phyloP scores from a whole-genome alignment of 495 filamentous ascomycete genomes.

The Choiromyces venosus region DNA sequence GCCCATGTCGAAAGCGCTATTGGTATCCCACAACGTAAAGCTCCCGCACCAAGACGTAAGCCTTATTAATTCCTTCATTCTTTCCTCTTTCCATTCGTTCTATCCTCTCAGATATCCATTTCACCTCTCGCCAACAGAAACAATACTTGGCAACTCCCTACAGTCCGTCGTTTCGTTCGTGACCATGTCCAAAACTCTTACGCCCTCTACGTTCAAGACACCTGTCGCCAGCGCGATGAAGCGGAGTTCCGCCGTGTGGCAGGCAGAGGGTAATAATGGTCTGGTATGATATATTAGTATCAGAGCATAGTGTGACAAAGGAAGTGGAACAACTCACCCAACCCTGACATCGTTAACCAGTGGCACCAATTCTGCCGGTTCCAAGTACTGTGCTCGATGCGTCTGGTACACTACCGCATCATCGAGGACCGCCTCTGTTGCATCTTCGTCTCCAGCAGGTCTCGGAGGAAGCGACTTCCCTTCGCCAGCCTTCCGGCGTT shows the following conservation, averaged over 20 bases:
- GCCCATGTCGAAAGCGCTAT: neutral
- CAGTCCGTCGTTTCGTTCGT: conserved; percentile 57
- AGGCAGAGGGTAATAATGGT: conserved; percentile 68
- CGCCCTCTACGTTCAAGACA: conserved; percentile 68
- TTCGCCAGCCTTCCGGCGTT: conserved; percentile 62
- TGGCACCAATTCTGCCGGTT: conserved; percentile 68
- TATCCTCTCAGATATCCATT: neutral
- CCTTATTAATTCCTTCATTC: neutral
- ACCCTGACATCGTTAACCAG: conserved; percentile 77
- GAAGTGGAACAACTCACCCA: conserved; percentile 53
- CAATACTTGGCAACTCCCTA: conserved; percentile 41
- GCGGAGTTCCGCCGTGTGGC: conserved; percentile 70
- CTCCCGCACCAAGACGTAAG: neutral
- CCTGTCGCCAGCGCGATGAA: conserved; percentile 73
- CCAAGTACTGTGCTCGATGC: conserved; percentile 67
- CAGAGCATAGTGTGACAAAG: conserved; percentile 10
- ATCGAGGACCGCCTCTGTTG: conserved; percentile 74
- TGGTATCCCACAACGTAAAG: neutral
- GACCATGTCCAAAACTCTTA: conserved; percentile 75
- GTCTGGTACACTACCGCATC: conserved; percentile 77
- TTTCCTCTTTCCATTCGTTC: neutral
- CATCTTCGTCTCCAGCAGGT: conserved; percentile 46
- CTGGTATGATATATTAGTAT: conserved; percentile 43
- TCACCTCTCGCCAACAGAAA: conserved; percentile 38
- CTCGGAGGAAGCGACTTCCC: conserved; percentile 56